Evolutionary conservation across 2,329 filamentous ascomycete species (phyloP).

Genomic region (Sphaerostilbella broomeana): DNA sequence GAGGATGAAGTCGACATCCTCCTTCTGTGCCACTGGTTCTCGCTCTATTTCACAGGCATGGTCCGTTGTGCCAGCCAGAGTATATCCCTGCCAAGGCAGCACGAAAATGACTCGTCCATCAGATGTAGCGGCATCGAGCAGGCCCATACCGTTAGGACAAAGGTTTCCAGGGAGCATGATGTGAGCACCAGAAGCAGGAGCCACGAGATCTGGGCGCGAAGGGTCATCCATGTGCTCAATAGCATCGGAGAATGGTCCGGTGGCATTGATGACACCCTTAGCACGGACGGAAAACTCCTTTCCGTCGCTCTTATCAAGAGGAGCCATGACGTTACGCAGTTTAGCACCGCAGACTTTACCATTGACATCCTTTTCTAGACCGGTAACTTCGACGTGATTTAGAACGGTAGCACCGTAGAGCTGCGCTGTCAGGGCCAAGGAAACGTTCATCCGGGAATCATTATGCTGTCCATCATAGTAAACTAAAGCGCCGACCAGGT

Average conservation of each 20-base stretch:
- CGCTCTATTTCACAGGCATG: constrained; percentile 61
- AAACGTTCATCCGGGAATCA: constrained; percentile 82
- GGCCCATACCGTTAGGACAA: constrained; percentile 72
- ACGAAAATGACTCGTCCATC: constrained; percentile 88
- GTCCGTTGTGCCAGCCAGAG: constrained; percentile 78
- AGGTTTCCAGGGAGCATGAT: constrained; percentile 74
- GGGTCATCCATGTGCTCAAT: constrained; percentile 76
- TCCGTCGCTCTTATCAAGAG: constrained; percentile 51
- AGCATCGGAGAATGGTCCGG: constrained; percentile 73
- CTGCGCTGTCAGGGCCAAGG: constrained; percentile 71
- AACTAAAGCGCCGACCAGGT: constrained; percentile 69
- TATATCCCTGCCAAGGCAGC: constrained; percentile 80
- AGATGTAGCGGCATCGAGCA: constrained; percentile 74
- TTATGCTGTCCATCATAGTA: constrained; percentile 88
- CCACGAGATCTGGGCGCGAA: constrained; percentile 62
- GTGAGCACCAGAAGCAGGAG: constrained; percentile 76
- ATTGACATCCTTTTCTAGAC: constrained; percentile 61
- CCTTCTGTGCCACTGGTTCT: constrained; percentile 65
- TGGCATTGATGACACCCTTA: constrained; percentile 78
- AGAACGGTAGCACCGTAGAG: constrained; percentile 74
- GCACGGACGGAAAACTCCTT: constrained; percentile 64
- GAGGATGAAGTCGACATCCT: constrained; percentile 78
- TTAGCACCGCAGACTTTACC: constrained; percentile 64
- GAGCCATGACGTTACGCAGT: constrained; percentile 50
- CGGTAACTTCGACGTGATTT: constrained; percentile 75